These are phyloP conservation scores for Talaromyces atroroseus DNA, from an alignment of 2,329 filamentous ascomycete genomes.

Conservation along the genomic window DNA sequence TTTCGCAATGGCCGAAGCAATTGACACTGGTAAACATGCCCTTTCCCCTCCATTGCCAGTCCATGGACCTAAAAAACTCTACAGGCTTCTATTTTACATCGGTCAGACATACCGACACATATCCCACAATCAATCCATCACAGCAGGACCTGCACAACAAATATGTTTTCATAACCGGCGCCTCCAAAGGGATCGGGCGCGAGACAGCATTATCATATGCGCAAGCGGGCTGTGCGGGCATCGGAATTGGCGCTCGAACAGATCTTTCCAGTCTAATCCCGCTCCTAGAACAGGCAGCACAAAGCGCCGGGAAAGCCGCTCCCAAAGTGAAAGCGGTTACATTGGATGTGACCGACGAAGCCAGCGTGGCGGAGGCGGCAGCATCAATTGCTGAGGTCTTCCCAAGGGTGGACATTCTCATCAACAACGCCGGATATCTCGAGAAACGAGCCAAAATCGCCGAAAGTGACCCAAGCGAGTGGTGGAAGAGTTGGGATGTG, in stretches of 20 bases:
- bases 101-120: constrained; percentile 44
- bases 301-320: constrained; percentile 26
- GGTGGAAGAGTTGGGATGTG: constrained; percentile 42
- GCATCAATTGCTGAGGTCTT: neutral
- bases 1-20: too few species aligned
- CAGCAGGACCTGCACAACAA: constrained; percentile 41
- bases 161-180: constrained; percentile 51
- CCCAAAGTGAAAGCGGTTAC: constrained; percentile 41
- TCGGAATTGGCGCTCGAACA: constrained; percentile 51
- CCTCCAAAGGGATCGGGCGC: constrained; percentile 50
- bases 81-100: constrained; percentile 9
- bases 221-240: constrained; percentile 45
- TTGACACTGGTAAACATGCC: too few species aligned
- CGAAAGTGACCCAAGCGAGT: constrained; percentile 32
- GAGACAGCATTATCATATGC: constrained; percentile 54
- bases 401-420: constrained; percentile 38
- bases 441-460: constrained; percentile 23
- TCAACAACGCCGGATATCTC: constrained; percentile 44
- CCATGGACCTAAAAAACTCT: neutral
- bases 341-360: constrained; percentile 39
- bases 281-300: constrained; percentile 32
- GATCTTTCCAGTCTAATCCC: constrained; percentile 27
- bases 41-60: too few species aligned
- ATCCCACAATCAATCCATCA: constrained; percentile 41
- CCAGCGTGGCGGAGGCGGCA: constrained; percentile 27